Conservation (phyloP, 306 rosid genomes). For the Bauhinia variegata region DNA sequence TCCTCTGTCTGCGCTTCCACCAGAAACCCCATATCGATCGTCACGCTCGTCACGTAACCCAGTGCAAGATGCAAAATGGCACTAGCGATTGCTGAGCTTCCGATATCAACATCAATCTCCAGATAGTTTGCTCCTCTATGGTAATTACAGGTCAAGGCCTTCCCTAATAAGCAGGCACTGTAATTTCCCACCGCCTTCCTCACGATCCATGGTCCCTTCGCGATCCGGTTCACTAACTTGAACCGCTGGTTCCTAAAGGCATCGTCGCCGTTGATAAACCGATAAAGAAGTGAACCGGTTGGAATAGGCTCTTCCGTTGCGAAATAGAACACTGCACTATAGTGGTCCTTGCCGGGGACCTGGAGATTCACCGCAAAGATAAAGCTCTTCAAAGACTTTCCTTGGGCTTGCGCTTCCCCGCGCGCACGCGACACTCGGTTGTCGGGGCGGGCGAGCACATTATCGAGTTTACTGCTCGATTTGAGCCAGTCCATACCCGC, state of each 20-base stretch:
- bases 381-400: slow-evolving; percentile 67
- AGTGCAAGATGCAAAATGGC: slow-evolving; percentile 82
- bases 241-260: slow-evolving; percentile 78
- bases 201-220: slow-evolving; percentile 94
- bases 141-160: slow-evolving; percentile 84
- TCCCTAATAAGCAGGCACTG: slow-evolving; percentile 84
- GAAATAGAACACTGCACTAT: slow-evolving; percentile 89
- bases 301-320: slow-evolving; percentile 71
- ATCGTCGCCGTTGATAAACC: slow-evolving; percentile 82
- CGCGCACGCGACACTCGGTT: slow-evolving; percentile 68
- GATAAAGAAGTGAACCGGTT: slow-evolving; percentile 63
- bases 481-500: slow-evolving; percentile 90
- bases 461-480: slow-evolving; percentile 71
- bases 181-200: slow-evolving; percentile 82
- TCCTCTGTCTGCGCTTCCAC: slow-evolving; percentile 86
- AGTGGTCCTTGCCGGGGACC: slow-evolving; percentile 85
- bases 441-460: slow-evolving; percentile 76
- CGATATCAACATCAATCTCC: slow-evolving; percentile 91
- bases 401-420: slow-evolving; percentile 56
- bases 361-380: slow-evolving; percentile 84
- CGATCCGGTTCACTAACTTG: slow-evolving; percentile 91
- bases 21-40: slow-evolving; percentile 87
- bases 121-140: slow-evolving; percentile 73
- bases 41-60: slow-evolving; percentile 79
- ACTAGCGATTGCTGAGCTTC: slow-evolving; percentile 80